Percentiles rank a stretch among this genome's conserved stretches.
Conservation (phyloP, 495 filamentous ascomycete genomes). For the Cairneyella variabilis region DNA sequence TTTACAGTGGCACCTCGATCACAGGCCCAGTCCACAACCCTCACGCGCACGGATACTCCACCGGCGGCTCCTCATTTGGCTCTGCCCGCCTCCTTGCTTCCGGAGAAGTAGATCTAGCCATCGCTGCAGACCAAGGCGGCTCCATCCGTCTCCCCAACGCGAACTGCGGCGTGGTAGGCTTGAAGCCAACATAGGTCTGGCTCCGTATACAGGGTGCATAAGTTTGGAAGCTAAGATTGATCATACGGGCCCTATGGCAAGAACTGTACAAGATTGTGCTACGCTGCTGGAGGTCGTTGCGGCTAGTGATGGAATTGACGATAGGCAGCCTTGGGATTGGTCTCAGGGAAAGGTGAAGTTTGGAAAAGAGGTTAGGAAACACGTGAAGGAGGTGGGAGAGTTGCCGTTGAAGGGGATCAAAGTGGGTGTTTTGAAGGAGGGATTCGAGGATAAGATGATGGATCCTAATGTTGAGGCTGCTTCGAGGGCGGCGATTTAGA, state of each 20-base stretch:
- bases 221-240: conserved; percentile 44
- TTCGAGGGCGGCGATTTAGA: conserved; percentile 41
- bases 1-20: conserved; percentile 37
- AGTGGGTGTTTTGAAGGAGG: conserved; percentile 50
- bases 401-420: conserved; percentile 42
- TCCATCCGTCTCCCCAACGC: conserved; percentile 53
- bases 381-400: conserved; percentile 14
- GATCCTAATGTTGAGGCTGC: conserved; percentile 38
- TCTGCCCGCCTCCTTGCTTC: conserved; percentile 49
- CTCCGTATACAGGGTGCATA: conserved; percentile 46
- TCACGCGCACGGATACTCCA: conserved; percentile 42
- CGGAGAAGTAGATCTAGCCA: conserved; percentile 48
- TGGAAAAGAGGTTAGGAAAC: conserved; percentile 25
- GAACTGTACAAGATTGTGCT: conserved; percentile 46
- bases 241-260: conserved; percentile 46
- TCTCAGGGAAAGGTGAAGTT: conserved; percentile 34
- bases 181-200: conserved; percentile 48
- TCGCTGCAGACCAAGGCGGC: conserved; percentile 60
- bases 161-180: conserved; percentile 42
- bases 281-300: conserved; percentile 47
- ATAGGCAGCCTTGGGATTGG: conserved; percentile 43
- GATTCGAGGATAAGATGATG: conserved; percentile 39
- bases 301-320: conserved; percentile 55
- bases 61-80: conserved; percentile 57
- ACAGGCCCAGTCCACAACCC: conserved; percentile 51